Base-by-base conservation (phyloP, 2,329 filamentous ascomycete genomes). In the Fonsecaea pedrosoi region DNA sequence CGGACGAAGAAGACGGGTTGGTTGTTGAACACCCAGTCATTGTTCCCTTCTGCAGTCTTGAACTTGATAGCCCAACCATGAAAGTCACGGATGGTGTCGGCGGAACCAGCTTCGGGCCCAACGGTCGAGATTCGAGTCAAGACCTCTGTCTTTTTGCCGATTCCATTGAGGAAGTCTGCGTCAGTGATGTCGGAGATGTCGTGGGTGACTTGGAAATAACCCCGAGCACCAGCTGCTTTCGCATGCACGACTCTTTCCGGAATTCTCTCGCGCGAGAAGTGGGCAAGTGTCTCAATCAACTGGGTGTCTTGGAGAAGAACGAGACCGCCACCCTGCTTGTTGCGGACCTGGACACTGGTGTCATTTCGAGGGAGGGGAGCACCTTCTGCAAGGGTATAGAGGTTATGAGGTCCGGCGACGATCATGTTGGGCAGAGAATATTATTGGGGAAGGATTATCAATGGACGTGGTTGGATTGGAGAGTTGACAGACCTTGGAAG, bases 1-100 rank as follows among this genome's bases (percentile, higher is more conserved):
- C 82, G 78, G n/a, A 92, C 74, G 78, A 92, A 92, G 82, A 92
- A 92, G 2, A 91, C 86, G 0, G 90, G 90, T 35, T 67, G 67
- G 25, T 79, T 77, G 71, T 82, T 81, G 65, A 81, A 81, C 15
- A 84, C 82, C 71, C 80, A 81, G 72, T 85, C 83, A 50, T 80
- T 78, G 65, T 85, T 86, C 0, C 84, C 84, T 64, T 86, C 81
- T 56, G 82, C 79, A 0, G 84, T 85, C 71, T 79, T 83, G 68
- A 85, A 78, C 72, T 86, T 86, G 68, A 85, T 75, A 3, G 80
- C 79, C 71, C 78, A 85, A 3, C 84, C 83, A 63, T 82, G 77
- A 60, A 82, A 76, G 75, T 86, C 83, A 50, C 83, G 76, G 0
- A 80, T 78, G 1, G 79, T 82, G 70, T 85, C 84, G 15, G 81